Conservation (phyloP, 306 rosid species). For the Clitoria ternatea region DNA sequence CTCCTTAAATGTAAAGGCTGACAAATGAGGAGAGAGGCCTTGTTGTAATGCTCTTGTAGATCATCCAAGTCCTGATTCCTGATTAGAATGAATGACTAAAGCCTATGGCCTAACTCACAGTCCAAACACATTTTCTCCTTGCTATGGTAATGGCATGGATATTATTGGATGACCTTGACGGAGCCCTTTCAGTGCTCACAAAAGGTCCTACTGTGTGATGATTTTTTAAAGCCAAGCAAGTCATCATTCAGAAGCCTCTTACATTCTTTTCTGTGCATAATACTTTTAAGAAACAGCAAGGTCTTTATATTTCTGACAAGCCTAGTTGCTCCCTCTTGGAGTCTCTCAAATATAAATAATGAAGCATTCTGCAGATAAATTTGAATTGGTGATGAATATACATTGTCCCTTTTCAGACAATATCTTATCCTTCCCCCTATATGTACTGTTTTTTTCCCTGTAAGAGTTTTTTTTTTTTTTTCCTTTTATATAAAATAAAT, state of each 20-base stretch:
- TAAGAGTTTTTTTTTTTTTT: background rate
- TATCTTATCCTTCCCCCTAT: background rate
- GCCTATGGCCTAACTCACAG: background rate
- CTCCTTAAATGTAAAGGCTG: slow-evolving; percentile 18
- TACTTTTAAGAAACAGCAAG: slow-evolving; percentile 14
- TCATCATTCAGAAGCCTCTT: background rate
- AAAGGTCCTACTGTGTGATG: background rate
- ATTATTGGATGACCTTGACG: slow-evolving; percentile 10
- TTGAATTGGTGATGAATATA: background rate
- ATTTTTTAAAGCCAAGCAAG: slow-evolving; percentile 15
- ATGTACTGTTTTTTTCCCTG: background rate
- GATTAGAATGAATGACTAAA: slow-evolving; percentile 5
- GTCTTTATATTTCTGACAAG: background rate
- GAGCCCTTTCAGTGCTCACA: slow-evolving; percentile 7
- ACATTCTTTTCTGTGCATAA: background rate
- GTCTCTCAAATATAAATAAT: slow-evolving; percentile 1
- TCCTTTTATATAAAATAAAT: background rate
- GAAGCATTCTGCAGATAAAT: background rate
- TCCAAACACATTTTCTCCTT: slow-evolving; percentile 5
- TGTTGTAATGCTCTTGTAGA: background rate
- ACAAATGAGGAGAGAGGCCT: background rate
- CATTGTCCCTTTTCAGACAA: background rate
- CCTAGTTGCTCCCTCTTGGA: background rate
- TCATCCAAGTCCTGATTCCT: slow-evolving; percentile 3
- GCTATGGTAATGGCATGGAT: slow-evolving; percentile 1